phyloP scores from a whole-genome alignment of 495 filamentous ascomycete species.

The Hamigera avellanea region DNA sequence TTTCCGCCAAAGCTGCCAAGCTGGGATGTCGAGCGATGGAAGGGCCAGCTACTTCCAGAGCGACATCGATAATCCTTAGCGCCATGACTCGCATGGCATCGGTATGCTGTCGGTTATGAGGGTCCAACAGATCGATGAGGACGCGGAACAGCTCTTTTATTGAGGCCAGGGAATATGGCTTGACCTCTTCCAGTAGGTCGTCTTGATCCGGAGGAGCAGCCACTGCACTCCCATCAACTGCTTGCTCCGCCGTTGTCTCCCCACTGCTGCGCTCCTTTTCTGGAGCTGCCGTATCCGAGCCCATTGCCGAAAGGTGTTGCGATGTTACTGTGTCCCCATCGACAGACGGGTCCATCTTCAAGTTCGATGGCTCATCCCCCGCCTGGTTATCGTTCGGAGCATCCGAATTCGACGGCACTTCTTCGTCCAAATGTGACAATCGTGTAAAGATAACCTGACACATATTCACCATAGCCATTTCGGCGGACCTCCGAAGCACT shows the following conservation, averaged over 20 bases:
- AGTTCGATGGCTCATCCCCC: slow-evolving; percentile 33
- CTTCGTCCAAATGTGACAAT: slow-evolving; percentile 71
- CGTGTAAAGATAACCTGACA: slow-evolving; percentile 95
- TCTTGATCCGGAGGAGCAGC: slow-evolving; percentile 32
- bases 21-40: slow-evolving; percentile 91
- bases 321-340: slow-evolving; percentile 53
- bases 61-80: slow-evolving; percentile 91
- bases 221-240: slow-evolving; percentile 31
- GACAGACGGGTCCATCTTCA: slow-evolving; percentile 86
- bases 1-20: slow-evolving; percentile 76
- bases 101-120: slow-evolving; percentile 81
- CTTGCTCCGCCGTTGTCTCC: slow-evolving; percentile 22
- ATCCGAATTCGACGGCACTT: slow-evolving; percentile 48
- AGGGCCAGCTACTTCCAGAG: slow-evolving; percentile 89
- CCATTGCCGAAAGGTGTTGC: slow-evolving; percentile 33
- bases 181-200: slow-evolving; percentile 44
- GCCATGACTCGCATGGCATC: slow-evolving; percentile 97
- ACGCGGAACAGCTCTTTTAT: slow-evolving; percentile 91
- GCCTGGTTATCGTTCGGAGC: slow-evolving; percentile 43
- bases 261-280: slow-evolving; percentile 25
- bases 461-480: slow-evolving; percentile 97
- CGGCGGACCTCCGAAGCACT: slow-evolving; percentile 77
- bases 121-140: slow-evolving; percentile 87
- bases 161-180: slow-evolving; percentile 85
- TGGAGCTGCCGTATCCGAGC: slow-evolving; percentile 25